Base-by-base conservation (phyloP, 768 basidiomycete genomes). In the Lyophyllum shimeji region DNA sequence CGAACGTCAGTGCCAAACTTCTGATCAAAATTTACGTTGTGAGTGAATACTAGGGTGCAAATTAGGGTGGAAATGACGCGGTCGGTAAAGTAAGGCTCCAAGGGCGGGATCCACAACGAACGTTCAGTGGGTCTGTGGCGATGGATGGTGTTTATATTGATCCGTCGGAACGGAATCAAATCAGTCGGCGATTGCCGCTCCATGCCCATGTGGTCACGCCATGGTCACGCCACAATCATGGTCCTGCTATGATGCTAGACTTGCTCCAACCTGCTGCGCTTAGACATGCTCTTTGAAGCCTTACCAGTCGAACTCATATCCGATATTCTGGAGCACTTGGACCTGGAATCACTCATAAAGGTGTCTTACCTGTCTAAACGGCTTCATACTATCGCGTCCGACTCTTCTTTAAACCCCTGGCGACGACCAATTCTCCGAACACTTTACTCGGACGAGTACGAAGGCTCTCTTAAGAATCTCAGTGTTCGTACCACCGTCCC, bases 301-400 rank as follows among this genome's bases (percentile, higher is more conserved):
- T 74, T 92, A 6, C 89, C 90, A n/a, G 87, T 89, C 42, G 90
- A 93, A 65, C 78, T 92, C 50, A 81, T 91, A 53, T 86, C 83
- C 17, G 83, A 85, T 57, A 84, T 92, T 29, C 75, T 92, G 37
- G 75, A 81, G 42, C 84, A 90, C 62, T 80, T 92, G 47, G 84
- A 87, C 63, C 72, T 92, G 18, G 69, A 75, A 24, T 80, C 82
- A 12, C 80, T 91, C 27, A 71, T 89, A 52, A 74, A 65, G 17
- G 69, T 82, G 59, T 83, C 88, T 13, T 79, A 82, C 55, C 71
- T 91, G 25, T 90, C 87, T 3, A 79, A 77, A 56, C 75, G 81
- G 40, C 71, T 92, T 21, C 75, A 78, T 42, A 67, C 71, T 47
- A 78, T 92, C 40, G 77, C 80, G 17, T 82, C 87, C 2, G 87